Base-by-base conservation (phyloP, 768 basidiomycete species). In the Podaxis sp. region DNA sequence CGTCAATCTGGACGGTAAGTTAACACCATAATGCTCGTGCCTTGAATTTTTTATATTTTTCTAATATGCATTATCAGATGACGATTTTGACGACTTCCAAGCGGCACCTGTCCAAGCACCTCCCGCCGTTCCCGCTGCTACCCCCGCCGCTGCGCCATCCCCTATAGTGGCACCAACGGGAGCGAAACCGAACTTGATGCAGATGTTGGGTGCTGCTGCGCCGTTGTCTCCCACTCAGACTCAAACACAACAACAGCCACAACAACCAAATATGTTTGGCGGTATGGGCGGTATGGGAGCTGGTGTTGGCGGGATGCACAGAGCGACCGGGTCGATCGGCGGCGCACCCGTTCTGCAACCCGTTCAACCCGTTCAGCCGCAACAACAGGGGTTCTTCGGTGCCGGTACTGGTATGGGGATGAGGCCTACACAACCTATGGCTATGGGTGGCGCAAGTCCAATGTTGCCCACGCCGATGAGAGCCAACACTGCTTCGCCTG, bases 31-130 rank as follows among this genome's bases (percentile, higher is more conserved):
- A n/a, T 41, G 40, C 3, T 25, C 55, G 29, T 3, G 51, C 24
- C 52, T 37, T 53, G 57, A 66, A 22, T 64, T 66, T 25, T 25
- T 53, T n/a, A 22, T 61, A 29, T 33, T 53, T 13, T 52, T 0
- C 54, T 55, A 3, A 37, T 9, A 17, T 22, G 9, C 19, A 3
- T 55, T 61, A 9, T 0, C 9, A 83, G 91, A 91, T 68, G 93
- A 94, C 65, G 93, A 94, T 55, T 94, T 94, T 66, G 87, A 84
- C 55, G 93, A 94, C 72, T 94, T 94, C 78, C 89, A 92, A 72
- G 86, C 85, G 19, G 90, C 88, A 2, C 90, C 89, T 17, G 72
- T 78, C 4, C 77, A 79, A 24, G 64, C 69, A 22, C 22, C 66
- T 22, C 66, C 75, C 52, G 66, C 66, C 38, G 63, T 66, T 22